phyloP scores from a whole-genome alignment of 495 filamentous ascomycete genomes.

The Sabuloglossum arenarium region DNA sequence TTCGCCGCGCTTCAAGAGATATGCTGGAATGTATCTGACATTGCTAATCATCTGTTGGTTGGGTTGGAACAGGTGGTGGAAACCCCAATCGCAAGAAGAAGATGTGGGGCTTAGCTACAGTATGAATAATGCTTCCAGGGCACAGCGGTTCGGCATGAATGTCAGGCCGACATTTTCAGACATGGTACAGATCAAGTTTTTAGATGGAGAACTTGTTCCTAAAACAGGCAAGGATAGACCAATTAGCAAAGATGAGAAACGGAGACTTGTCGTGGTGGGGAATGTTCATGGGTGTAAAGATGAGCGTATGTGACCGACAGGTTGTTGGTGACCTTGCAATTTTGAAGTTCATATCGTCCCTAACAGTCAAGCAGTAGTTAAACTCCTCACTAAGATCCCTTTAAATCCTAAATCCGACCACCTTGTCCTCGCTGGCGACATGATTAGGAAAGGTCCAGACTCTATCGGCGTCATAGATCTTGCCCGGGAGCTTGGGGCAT shows the following conservation, averaged over 20 bases:
- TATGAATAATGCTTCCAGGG: no score
- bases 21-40: constrained; percentile 22
- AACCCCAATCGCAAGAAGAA: constrained; percentile 23
- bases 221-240: constrained; percentile 1
- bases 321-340: neutral
- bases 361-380: neutral
- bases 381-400: constrained; percentile 41
- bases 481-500: constrained; percentile 44
- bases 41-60: constrained; percentile 19
- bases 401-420: constrained; percentile 49
- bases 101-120: constrained; percentile 16
- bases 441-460: constrained; percentile 78
- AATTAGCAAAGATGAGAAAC: constrained; percentile 7
- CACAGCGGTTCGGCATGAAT: constrained; percentile 29
- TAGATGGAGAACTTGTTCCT: constrained; percentile 22
- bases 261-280: constrained; percentile 4
- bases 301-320: neutral
- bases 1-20: constrained; percentile 27
- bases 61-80: constrained; percentile 22
- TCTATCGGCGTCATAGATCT: constrained; percentile 58
- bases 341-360: neutral
- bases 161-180: constrained; percentile 24
- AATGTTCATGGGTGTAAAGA: constrained; percentile 8
- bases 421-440: constrained; percentile 62
- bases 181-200: constrained; percentile 24